Evolutionary conservation across 305 asterid species (phyloP), one percentile per base, ranked within the genome.

Genomic region (Fraxinus ornus): DNA sequence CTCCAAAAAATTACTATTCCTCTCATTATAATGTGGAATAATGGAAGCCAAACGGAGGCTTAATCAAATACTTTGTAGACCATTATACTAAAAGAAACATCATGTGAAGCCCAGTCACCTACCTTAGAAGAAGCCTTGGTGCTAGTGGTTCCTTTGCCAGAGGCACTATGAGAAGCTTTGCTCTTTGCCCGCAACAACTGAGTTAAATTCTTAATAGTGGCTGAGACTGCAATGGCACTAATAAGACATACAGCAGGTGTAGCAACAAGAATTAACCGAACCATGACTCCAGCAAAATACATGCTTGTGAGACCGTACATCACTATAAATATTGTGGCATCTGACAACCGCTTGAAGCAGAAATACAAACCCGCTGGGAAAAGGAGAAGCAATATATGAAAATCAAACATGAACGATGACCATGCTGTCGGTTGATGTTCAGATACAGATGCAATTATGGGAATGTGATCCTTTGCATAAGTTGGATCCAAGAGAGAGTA

Each of bases 261-360:
- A 39, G 99, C 99, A 76, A 96, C 98, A 81, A 96, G 98, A 86
- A 94, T 96, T 84, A 96, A 85, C 77, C 99, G 94, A 86, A 96
- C 99, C 99, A 96, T 96, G 84, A 96, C 99, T 82, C 99, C 99
- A 87, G 98, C 97, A 79, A 96, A 96, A 88, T 96, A 96, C 98
- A 96, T 96, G 84, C 99, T 96, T 68, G 98, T 94, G 86, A 94
- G 98, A 82, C 99, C 99, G 79, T 96, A 96, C 97, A 96, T 92
- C 91, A 94, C 95, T 57, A 96, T 93, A 84, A 96, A 96, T 82
- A 96, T 94, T 0, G 98, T 94, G 78, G 97, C 99, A 84, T 96
- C 99, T 19, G 99, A 88, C 86, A 93, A 87, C 81, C 97, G 93
- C 86, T 96, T 94, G 95, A 96, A 96, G 92, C 98, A 96, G 96